These are phyloP conservation scores for Coelomomyces lativittatus DNA, from an alignment of 371 early-diverging fungal species.

Conservation along the genomic window DNA sequence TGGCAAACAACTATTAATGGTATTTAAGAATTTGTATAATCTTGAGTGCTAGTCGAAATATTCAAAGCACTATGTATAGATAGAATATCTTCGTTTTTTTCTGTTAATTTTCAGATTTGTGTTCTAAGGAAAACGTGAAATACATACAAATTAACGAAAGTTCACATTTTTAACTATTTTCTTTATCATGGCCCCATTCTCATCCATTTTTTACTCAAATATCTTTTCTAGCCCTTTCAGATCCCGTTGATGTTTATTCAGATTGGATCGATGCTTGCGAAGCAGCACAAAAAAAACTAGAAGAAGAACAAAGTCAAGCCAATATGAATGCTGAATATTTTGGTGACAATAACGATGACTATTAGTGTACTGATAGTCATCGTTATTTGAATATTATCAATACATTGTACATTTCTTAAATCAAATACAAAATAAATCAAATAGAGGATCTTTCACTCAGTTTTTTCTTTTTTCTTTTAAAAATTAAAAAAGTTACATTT, in stretches of 20 bases:
- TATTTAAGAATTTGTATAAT: too few species aligned
- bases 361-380: too few species aligned
- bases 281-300: not conserved
- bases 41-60: too few species aligned
- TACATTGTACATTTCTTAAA: too few species aligned
- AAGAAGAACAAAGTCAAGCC: not conserved
- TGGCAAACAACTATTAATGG: conserved; percentile 50
- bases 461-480: too few species aligned
- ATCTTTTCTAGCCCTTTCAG: conserved; percentile 9
- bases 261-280: conserved; percentile 53
- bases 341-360: not conserved
- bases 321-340: not conserved
- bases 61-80: too few species aligned
- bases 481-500: too few species aligned
- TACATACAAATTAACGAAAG: not conserved
- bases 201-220: not conserved
- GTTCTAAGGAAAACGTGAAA: not conserved
- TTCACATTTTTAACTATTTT: not conserved
- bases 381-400: too few species aligned
- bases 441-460: too few species aligned
- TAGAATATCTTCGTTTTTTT: too few species aligned
- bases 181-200: not conserved
- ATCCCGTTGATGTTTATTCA: conserved; percentile 43
- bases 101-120: too few species aligned
- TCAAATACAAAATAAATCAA: too few species aligned